A percentile compares a stretch with the other conserved stretches of the same genome.
phyloP scores from a whole-genome alignment of 495 filamentous ascomycete genomes.

The Lasiosphaeriaceae sp. region DNA sequence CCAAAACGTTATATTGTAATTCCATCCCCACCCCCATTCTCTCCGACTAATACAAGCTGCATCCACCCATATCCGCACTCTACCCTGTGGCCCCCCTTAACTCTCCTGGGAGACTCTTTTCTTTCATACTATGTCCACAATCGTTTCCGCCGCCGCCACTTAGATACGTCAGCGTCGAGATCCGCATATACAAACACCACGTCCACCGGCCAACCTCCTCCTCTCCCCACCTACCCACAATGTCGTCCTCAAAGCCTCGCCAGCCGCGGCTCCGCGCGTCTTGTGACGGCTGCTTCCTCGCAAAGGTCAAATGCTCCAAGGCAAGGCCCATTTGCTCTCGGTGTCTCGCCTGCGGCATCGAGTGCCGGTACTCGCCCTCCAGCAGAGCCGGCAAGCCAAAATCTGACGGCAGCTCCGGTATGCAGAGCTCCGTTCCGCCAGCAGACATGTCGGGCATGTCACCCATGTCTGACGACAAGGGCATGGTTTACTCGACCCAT shows the following conservation, averaged over 20 bases:
- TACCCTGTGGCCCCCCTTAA: neutral
- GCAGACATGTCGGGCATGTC: slow-evolving; percentile 19
- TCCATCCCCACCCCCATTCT: slow-evolving; percentile 12
- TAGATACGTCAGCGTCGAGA: neutral
- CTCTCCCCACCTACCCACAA: slow-evolving; percentile 6
- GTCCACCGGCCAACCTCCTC: neutral
- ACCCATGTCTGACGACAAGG: slow-evolving; percentile 26
- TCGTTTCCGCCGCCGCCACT: slow-evolving; percentile 8
- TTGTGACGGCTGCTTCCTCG: slow-evolving; percentile 53
- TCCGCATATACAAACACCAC: neutral
- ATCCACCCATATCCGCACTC: slow-evolving; percentile 6
- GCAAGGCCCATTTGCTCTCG: slow-evolving; percentile 45
- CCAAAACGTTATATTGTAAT: slow-evolving; percentile 24
- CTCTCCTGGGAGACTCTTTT: slow-evolving; percentile 3
- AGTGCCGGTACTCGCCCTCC: slow-evolving; percentile 50
- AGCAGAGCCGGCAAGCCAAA: slow-evolving; percentile 44
- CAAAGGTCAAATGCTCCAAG: slow-evolving; percentile 55
- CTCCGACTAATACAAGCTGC: slow-evolving; percentile 14
- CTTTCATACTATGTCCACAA: slow-evolving; percentile 21
- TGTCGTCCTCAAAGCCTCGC: slow-evolving; percentile 35
- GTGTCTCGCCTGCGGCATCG: slow-evolving; percentile 43
- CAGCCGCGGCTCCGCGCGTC: slow-evolving; percentile 45
- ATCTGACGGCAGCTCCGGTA: slow-evolving; percentile 30
- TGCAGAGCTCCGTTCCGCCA: slow-evolving; percentile 15
- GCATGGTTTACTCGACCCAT: slow-evolving; percentile 18